Conservation (phyloP, 345 rosid genomes). For the Pistacia integerrima region DNA sequence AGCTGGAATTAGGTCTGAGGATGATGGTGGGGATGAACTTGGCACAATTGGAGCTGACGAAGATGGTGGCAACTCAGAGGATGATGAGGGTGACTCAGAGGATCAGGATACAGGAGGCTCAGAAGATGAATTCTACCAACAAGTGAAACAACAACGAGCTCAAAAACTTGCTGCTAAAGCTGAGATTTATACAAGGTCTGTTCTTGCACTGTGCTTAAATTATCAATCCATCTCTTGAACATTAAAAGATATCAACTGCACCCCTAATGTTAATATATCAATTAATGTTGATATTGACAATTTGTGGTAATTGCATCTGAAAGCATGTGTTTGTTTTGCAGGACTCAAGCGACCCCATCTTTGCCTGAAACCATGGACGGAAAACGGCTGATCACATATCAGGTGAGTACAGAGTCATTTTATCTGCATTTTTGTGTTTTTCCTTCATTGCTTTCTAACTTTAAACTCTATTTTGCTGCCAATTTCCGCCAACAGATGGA, state of each 20-base stretch:
- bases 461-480: neutral
- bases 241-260: too few species aligned
- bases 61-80: conserved; percentile 26
- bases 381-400: conserved; percentile 53
- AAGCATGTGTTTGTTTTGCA: conserved; percentile 22
- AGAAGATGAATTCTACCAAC: conserved; percentile 71
- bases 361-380: conserved; percentile 69
- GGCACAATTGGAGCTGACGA: conserved; percentile 30
- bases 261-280: too few species aligned
- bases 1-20: conserved; percentile 72
- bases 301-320: conserved; percentile 1
- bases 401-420: conserved; percentile 41
- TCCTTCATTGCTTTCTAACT: neutral
- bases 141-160: conserved; percentile 51
- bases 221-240: too few species aligned
- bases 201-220: conserved; percentile 7
- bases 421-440: neutral
- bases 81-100: neutral
- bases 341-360: conserved; percentile 36
- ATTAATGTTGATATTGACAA: neutral
- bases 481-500: conserved; percentile 43
- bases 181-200: conserved; percentile 62
- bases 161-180: conserved; percentile 73
- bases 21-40: conserved; percentile 45
- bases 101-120: conserved; percentile 34